Base-by-base conservation (phyloP, 768 basidiomycete genomes). In the Ramaria sp. region DNA sequence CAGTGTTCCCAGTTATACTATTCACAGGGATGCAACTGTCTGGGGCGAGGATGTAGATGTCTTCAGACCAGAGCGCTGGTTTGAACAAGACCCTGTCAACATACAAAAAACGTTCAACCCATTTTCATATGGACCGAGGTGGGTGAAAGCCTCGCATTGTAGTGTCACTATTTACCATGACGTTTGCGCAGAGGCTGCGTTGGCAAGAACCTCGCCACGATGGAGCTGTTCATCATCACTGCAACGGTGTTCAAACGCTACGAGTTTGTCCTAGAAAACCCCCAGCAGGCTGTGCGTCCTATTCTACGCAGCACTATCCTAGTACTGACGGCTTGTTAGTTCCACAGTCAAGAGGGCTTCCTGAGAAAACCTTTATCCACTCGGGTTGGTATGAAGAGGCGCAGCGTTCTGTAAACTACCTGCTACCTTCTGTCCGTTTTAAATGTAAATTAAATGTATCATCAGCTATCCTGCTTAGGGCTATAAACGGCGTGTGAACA, bases 41-140 rank as follows among this genome's bases (percentile, higher is more conserved):
- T 94, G 92, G 92, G 92, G 92, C 6, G 75, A 78, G 5, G 91
- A 94, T 64, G 73, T 78, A 27, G 83, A 87, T 41, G 77, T 62
- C 6, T 94, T 78, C 73, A 71, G 88, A 37, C 91, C 91, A 0
- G 91, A 94, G 63, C 75, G 92, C 30, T 95, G 88, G 88, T 81
- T 91, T 60, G 88, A 89, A 64, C 70, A 75, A 46, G 81, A 88
- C 64, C 69, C 77, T 60, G 75, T 73, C 17, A 70, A 69, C 30
- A 80, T 87, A 11, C 79, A 86, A 63, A 82, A 78, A 67, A 77
- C 83, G 0, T 93, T 92, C 67, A 93, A 93, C 63, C 87, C 88
- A 0, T 93, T 91, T 68, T 90, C 87, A 1, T 79, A 79, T 59
- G 91, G 91, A 2, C 91, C 91, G 15, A 75, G 87, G 83, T 83